Evolutionary conservation across 495 filamentous ascomycete species (phyloP), one percentile per base, ranked within the genome.

Genomic region (Podospora pseudopauciseta): DNA sequence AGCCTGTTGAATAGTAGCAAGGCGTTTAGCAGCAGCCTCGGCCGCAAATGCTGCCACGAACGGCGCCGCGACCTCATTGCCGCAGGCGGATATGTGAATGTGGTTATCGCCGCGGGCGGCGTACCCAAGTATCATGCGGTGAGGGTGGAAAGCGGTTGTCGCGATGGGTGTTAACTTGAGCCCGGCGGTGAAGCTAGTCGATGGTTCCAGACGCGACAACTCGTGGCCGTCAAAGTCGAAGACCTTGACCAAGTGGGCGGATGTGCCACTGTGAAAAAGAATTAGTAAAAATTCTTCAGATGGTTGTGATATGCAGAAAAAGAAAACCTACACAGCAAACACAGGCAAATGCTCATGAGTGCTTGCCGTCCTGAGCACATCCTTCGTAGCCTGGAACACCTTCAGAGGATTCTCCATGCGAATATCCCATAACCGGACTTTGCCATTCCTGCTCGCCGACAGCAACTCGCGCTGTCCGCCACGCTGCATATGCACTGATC

Each of bases 321-420:
- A 19, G 60, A 57, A 6, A 60, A 88, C 91, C 80, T 91, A 97
- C 93, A 94, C 88, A 73, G 92, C 92, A 83, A 98, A 96, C 6
- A 99, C 94, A 32, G 95, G 95, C 59, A 96, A 88, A 80, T 98
- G 96, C 77, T 99, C 95, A 79, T 99, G 95, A 27, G 95, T 92
- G 75, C 91, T 94, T 68, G 97, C 85, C 20, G 91, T 94, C 69
- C 92, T 84, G 70, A 97, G 82, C 16, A 90, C 91, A 70, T 92
- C 89, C 60, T 83, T 89, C n/a, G 91, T 93, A 1, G 91, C 88
- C 66, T 84, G 80, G 68, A 96, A 91, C 7, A 88, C 88, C 64
- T 87, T 86, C 28, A 97, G 82, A 5, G 90, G 87, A 69, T 85
- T 77, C 65, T 94, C 88, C 87, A 91, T 90, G 55, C 94, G 86